phyloP scores from a whole-genome alignment of 192 early-diverging fungal species.

The Rhizoclosmatium sp. region DNA sequence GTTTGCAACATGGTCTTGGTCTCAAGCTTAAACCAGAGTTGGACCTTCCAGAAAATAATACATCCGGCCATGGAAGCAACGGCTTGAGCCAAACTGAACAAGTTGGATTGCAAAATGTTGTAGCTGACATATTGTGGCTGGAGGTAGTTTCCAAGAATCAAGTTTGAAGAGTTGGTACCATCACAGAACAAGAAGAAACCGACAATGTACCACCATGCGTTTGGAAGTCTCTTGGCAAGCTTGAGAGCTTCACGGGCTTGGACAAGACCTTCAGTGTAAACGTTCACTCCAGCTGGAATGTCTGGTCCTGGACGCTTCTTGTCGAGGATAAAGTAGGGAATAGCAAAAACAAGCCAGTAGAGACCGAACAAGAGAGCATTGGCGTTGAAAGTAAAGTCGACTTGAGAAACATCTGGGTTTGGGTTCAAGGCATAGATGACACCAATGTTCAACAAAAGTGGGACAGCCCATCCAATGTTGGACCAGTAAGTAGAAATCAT shows the following conservation, averaged over 20 bases:
- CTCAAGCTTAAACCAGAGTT: conserved; percentile 36
- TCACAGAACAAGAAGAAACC: conserved; percentile 51
- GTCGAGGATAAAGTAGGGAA: conserved; percentile 50
- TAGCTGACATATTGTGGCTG: conserved; percentile 44
- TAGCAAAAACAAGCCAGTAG: conserved; percentile 44
- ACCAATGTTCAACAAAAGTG: conserved; percentile 36
- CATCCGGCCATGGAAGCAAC: conserved; percentile 48
- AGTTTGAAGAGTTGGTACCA: conserved; percentile 36
- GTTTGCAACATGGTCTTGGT: conserved; percentile 50
- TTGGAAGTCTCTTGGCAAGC: conserved; percentile 41
- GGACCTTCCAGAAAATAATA: conserved; percentile 42
- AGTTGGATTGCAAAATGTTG: conserved; percentile 25
- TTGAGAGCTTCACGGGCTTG: conserved; percentile 27
- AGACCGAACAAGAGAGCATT: conserved; percentile 32
- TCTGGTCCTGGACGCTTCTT: conserved; percentile 47
- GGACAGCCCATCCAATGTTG: conserved; percentile 51
- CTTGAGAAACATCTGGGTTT: conserved; percentile 15
- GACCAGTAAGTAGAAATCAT: conserved; percentile 52
- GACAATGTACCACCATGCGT: conserved; percentile 45
- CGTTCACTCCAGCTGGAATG: conserved; percentile 37
- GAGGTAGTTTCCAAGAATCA: conserved; percentile 35
- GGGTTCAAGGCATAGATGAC: conserved; percentile 39
- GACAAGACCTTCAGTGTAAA: conserved; percentile 41
- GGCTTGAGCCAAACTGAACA: conserved; percentile 44
- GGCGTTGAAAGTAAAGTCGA: conserved; percentile 7